Evolutionary conservation across 768 basidiomycete species (phyloP), one percentile per base, ranked within the genome.

Genomic region (Amyloporia xantha): DNA sequence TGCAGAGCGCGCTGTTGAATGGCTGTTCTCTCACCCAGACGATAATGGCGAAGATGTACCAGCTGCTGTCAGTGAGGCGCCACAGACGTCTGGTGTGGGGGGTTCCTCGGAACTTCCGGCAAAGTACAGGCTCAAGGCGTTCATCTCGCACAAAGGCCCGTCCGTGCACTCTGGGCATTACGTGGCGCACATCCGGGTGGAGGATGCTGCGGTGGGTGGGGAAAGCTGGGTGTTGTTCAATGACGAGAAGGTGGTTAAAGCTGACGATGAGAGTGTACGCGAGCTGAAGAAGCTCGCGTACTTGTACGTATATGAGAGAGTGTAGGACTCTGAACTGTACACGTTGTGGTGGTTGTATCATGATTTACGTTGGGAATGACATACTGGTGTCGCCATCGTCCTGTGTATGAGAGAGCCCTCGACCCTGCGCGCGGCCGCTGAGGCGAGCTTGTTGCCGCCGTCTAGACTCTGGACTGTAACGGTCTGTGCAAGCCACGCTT

Each of bases 101-200:
- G 90, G 91, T 19, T 75, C 79, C 24, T 68, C 70, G 2, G 57
- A 60, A 2, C 72, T 91, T 0, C 94, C 94, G 0, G 91, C 84
- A 4, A 68, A 69, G 12, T 99, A 91, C 69, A 70, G 72, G 24
- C 77, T 99, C 24, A 88, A 92, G 62, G 92, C 90, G 7, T 99
- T 98, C 71, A 82, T 99, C 59, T 96, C 93, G 43, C 95, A 99
- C 72, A 98, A 96, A 60, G 94, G 95, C 0, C 88, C 90, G 0
- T 93, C 90, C 0, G 91, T 94, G 21, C 95, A 97, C 62, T 95
- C 91, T 0, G 94, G 86, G 0, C 94, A 92, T 58, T 95, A 96
- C 59, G 90, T 94, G 11, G 89, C 89, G 21, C 90, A 94, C 60
- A 75, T 91, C 25, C 70, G 75, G 46, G 53, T 55, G 21, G 70